phyloP scores from a whole-genome alignment of 805 yeast genomes.

The Nakazawaea wyomingensis region DNA sequence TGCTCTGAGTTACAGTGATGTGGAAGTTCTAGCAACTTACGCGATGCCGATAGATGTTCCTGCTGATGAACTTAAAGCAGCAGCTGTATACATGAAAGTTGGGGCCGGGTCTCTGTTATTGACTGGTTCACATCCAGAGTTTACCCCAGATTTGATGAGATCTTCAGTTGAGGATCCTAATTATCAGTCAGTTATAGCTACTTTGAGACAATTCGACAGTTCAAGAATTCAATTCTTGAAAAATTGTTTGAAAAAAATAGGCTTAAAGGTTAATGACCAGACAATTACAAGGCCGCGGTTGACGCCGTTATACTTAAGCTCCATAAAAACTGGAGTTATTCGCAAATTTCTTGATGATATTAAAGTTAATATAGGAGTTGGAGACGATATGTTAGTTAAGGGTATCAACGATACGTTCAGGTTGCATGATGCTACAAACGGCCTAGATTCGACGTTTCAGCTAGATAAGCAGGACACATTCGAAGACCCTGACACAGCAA shows the following conservation, averaged over 20 bases:
- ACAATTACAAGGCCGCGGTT: conserved; percentile 52
- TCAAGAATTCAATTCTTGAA: conserved; percentile 53
- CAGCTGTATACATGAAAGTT: conserved; percentile 60
- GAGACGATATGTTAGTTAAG: conserved; percentile 34
- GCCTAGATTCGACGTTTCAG: conserved; percentile 14
- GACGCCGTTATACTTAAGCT: conserved; percentile 59
- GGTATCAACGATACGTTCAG: conserved; percentile 55
- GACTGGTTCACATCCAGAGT: conserved; percentile 90
- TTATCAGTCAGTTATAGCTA: conserved; percentile 30
- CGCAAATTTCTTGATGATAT: conserved; percentile 27
- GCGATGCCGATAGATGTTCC: conserved; percentile 49
- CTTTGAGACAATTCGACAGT: conserved; percentile 37
- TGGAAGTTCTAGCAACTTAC: conserved; percentile 72
- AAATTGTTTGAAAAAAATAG: conserved; percentile 52
- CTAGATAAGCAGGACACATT: conserved; percentile 27
- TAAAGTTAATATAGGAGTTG: conserved; percentile 29
- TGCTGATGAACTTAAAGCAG: conserved; percentile 46
- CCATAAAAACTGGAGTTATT: conserved; percentile 30
- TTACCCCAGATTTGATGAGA: conserved; percentile 47
- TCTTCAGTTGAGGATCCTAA: conserved; percentile 24
- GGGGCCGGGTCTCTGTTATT: conserved; percentile 77
- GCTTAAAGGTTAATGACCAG: conserved; percentile 59
- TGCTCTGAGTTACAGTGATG: conserved; percentile 54
- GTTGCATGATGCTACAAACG: conserved; percentile 30
- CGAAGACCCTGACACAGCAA: conserved; percentile 51